phyloP scores from a whole-genome alignment of 345 rosid genomes.

The Turritis glabra region DNA sequence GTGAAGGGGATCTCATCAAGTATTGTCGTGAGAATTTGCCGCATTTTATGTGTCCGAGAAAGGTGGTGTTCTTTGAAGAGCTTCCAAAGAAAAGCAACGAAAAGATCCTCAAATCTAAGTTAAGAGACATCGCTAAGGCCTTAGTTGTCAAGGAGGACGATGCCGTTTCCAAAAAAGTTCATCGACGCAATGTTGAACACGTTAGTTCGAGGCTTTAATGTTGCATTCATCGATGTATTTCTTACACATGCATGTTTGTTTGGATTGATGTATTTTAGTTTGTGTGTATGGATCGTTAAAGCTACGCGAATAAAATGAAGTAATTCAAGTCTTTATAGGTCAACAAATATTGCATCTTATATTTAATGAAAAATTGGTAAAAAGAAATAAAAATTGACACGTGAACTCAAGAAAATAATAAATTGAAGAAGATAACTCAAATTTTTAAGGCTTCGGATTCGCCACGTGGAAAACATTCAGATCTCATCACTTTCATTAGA shows the following conservation, averaged over 20 bases:
- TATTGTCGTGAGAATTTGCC: constrained; percentile 51
- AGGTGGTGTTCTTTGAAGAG: constrained; percentile 44
- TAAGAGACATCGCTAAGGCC: constrained; percentile 46
- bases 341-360: too few species aligned
- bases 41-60: constrained; percentile 57
- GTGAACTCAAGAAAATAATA: neutral
- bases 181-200: neutral
- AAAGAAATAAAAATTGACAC: too few species aligned
- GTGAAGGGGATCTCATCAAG: constrained; percentile 43
- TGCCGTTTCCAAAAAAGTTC: constrained; percentile 1
- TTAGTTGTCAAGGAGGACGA: constrained; percentile 20
- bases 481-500: constrained; percentile 24
- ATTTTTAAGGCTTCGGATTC: neutral
- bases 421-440: constrained; percentile 19
- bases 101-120: constrained; percentile 47
- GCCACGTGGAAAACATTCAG: constrained; percentile 21
- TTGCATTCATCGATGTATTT: too few species aligned
- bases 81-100: constrained; percentile 60
- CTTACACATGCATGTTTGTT: too few species aligned
- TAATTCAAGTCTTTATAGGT: neutral
- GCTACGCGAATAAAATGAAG: neutral
- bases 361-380: too few species aligned
- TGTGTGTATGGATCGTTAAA: neutral
- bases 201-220: constrained; percentile 19
- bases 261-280: neutral